Percentiles rank a stretch among this genome's conserved stretches.
Conservation (phyloP, 2,329 filamentous ascomycete genomes). For the Sporothrix schenckii region DNA sequence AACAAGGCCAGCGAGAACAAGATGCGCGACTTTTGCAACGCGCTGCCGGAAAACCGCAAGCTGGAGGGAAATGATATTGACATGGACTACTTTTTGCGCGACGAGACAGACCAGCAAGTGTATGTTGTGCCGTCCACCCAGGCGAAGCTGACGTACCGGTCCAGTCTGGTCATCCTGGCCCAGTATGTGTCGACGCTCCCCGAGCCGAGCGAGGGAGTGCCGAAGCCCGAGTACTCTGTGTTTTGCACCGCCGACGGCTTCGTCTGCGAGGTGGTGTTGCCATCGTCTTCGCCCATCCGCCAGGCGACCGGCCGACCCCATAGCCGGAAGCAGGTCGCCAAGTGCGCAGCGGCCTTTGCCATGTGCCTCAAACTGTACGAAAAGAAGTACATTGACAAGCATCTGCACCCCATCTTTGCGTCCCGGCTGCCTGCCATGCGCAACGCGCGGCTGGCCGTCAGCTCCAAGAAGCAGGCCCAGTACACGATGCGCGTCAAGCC, state of each 20-base stretch:
- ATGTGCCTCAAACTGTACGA: constrained; percentile 71
- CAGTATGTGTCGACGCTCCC: constrained; percentile 73
- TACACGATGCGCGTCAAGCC: constrained; percentile 84
- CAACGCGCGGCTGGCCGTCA: constrained; percentile 85
- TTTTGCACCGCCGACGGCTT: constrained; percentile 57
- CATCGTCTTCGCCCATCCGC: constrained; percentile 71
- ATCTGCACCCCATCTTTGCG: constrained; percentile 72
- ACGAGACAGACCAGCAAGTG: constrained; percentile 53
- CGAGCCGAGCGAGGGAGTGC: constrained; percentile 45
- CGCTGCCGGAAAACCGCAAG: constrained; percentile 73
- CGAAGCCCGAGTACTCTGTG: constrained; percentile 64
- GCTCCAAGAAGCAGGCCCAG: constrained; percentile 69
- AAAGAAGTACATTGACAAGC: constrained; percentile 68
- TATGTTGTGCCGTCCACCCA: constrained; percentile 68
- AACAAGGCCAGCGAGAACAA: constrained; percentile 62
- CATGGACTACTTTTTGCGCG: constrained; percentile 58
- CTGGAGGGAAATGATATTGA: constrained; percentile 63
- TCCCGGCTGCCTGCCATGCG: constrained; percentile 77
- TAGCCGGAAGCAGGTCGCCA: constrained; percentile 73
- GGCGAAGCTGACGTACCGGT: constrained; percentile 76
- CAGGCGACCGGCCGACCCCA: constrained; percentile 66
- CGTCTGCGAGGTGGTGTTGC: constrained; percentile 77
- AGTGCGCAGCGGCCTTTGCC: constrained; percentile 86
- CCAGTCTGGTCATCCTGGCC: constrained; percentile 70
- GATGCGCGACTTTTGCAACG: constrained; percentile 75